Evolutionary conservation across 345 rosid genomes (phyloP), one percentile per base, ranked within the genome.

Genomic region (Ceriops zippeliana): DNA sequence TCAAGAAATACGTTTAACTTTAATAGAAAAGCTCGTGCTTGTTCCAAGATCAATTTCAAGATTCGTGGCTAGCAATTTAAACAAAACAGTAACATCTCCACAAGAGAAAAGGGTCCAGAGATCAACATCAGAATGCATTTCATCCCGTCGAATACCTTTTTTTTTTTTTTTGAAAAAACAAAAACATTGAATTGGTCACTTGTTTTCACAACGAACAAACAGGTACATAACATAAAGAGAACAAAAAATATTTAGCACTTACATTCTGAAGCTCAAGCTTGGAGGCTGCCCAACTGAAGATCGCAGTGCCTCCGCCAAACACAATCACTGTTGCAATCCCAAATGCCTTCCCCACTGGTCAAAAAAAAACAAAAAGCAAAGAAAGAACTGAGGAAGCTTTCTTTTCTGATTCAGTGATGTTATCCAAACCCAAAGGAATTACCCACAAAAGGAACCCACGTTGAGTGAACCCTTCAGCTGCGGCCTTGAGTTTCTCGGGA

Each of bases 341-440:
- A 82, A 91, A 93, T 58, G 97, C 98, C 79, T 84, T 89, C 61
- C 96, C 95, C 75, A 89, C 98, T 93, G 70, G 53, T 62, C 35
- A 51, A 60, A 28, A 60, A 27, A 35, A 69, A 11, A 66, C 53
- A 53, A 9, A n/a, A 20, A 13, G 47, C 11, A n/a, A 24, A 53
- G 3, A 31, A 16, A 51, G 8, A 17, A 53, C 38, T 24, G 1
- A 4, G 53, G 2, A 16, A 1, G 5, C 54, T 31, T 32, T 52
- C 5, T 7, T 49, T 49, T 28, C 19, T 17, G 21, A 51, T 51
- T 31, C 10, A 17, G 6, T 46, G 0, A n/a, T 27, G 26, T 7
- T 26, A 13, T 7, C 5, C 46, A 35, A 24, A 19, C 13, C 24
- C 51, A 24, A 30, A 19, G 13, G 38, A 65, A 60, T 3, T 42